phyloP scores from a whole-genome alignment of 768 basidiomycete species.

The Panaeolus papilionaceus region DNA sequence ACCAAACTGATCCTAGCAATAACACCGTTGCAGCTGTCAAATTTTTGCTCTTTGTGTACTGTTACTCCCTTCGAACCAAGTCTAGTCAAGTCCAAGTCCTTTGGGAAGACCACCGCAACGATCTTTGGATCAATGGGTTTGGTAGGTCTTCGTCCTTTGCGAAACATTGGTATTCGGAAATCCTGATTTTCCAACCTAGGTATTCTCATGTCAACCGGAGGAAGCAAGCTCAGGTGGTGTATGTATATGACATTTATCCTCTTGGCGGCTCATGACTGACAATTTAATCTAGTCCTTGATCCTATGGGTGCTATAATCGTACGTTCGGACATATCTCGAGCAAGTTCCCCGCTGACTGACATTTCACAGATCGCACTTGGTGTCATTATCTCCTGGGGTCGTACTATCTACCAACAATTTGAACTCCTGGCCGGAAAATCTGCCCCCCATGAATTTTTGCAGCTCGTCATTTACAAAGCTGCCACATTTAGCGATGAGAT shows the following conservation, averaged over 20 bases:
- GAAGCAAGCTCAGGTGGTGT: constrained; percentile 86
- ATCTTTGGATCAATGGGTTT: constrained; percentile 84
- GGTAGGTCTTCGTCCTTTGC: constrained; percentile 47
- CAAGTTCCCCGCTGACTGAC: constrained; percentile 9
- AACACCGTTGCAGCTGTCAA: constrained; percentile 67
- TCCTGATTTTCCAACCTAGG: constrained; percentile 46
- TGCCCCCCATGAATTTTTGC: constrained; percentile 89
- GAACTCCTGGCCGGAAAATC: constrained; percentile 90
- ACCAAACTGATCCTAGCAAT: background rate
- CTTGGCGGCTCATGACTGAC: constrained; percentile 14
- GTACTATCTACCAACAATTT: constrained; percentile 83
- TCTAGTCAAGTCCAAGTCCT: constrained; percentile 95
- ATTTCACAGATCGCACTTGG: constrained; percentile 70
- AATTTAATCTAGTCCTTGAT: constrained; percentile 61
- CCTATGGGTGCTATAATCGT: constrained; percentile 81
- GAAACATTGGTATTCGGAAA: background rate
- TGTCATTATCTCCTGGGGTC: constrained; percentile 78
- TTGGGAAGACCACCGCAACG: constrained; percentile 97
- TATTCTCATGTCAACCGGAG: constrained; percentile 83
- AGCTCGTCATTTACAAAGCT: constrained; percentile 92
- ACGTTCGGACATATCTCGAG: constrained; percentile 31
- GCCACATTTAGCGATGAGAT: constrained; percentile 90
- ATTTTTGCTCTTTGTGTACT: constrained; percentile 86
- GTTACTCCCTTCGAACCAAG: constrained; percentile 74
- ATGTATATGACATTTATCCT: constrained; percentile 34